phyloP scores from a whole-genome alignment of 176 grass and related monocot genomes.

The Musa beccarii region DNA sequence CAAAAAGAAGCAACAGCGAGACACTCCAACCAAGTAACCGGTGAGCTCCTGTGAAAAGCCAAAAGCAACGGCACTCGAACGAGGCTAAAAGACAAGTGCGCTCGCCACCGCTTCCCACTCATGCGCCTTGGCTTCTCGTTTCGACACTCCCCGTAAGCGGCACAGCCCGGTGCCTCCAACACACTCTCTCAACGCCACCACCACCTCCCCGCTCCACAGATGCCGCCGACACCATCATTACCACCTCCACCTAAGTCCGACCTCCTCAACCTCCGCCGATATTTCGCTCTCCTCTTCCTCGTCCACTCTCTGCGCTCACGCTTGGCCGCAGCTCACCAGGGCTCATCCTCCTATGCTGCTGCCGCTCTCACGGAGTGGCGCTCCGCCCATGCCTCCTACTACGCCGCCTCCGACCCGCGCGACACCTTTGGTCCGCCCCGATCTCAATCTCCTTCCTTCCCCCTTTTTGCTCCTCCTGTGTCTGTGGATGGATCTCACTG shows the following conservation, averaged over 20 bases:
- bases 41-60: too few species aligned
- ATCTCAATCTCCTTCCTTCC: background rate
- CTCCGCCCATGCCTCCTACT: conserved; percentile 88
- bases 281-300: conserved; percentile 28
- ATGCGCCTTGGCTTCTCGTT: too few species aligned
- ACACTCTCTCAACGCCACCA: too few species aligned
- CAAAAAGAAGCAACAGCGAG: too few species aligned
- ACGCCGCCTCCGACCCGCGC: conserved; percentile 66
- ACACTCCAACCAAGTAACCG: too few species aligned
- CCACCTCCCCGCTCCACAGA: too few species aligned
- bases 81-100: too few species aligned
- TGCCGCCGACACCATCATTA: too few species aligned
- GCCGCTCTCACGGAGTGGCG: conserved; percentile 89
- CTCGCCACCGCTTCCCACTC: too few species aligned
- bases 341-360: conserved; percentile 33
- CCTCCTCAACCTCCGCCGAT: conserved; percentile 10
- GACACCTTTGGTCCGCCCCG: conserved; percentile 50
- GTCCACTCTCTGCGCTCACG: conserved; percentile 20
- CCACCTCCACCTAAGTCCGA: background rate
- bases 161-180: too few species aligned
- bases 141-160: too few species aligned
- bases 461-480: background rate
- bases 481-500: background rate
- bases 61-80: too few species aligned
- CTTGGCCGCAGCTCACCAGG: conserved; percentile 36